Base-by-base conservation (phyloP, 2,329 filamentous ascomycete genomes). In the Nigrograna mackinnonii region DNA sequence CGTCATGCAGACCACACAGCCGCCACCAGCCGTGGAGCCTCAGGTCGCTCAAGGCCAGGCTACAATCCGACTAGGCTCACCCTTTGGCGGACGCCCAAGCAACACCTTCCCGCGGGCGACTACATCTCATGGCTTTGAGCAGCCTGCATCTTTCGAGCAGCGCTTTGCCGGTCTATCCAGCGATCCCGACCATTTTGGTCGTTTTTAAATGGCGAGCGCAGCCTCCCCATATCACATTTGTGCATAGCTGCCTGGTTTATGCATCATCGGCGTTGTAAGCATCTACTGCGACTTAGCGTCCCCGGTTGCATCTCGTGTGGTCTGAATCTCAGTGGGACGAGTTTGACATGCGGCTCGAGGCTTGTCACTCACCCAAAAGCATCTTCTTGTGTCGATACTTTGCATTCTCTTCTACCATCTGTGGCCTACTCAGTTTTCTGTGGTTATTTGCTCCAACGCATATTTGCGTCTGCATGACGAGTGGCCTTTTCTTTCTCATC, bases 41-140 rank as follows among this genome's bases (percentile, higher is more conserved):
- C 49, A 40, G 13, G 47, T 60, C 17, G 34, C 45, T 4, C 57
- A 55, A 22, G 64, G 62, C n/a, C 70, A 72, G 44, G 66, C 66
- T 3, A 67, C 70, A 2, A 66, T 70, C 32, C 71, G 75, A 24
- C 66, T 77, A 2, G 73, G 74, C 6, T 77, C 74, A 31, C 75
- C 75, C 1, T 77, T 77, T 46, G 64, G 64, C 28, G 68, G 70
- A 40, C 62, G 65, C 19, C 56, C 71, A 5, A 64, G 55, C 38
- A 75, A 75, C 47, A 77, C 74, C 4, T 77, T 77, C 46, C 74
- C 74, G 13, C 69, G 75, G 37, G 68, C 67, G 43, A 67, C 62
- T 19, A 59, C 62, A 6, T 61, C 66, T 12, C 62, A 65, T 37
- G 58, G 60, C 36, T 69, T 70, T 30, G 67, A 70, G 46, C 54